Evolutionary conservation across 2,329 filamentous ascomycete genomes (phyloP).

Genomic region (Penicillium sp.): DNA sequence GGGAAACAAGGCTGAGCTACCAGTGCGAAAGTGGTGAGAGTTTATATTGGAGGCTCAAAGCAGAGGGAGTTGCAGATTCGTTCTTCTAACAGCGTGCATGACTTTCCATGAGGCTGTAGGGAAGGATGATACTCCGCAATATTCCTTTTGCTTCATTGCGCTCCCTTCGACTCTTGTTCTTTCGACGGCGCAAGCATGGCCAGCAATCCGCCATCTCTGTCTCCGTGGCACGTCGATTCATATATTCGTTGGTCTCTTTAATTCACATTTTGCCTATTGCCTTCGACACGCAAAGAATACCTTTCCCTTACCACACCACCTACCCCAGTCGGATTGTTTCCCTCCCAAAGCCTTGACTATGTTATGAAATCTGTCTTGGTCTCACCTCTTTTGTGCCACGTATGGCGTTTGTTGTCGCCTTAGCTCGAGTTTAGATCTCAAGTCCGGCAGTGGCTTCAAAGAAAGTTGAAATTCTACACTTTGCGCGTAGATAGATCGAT

Average conservation of each 20-base stretch:
- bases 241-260: constrained; percentile 29
- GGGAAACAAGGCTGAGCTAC: constrained; percentile 19
- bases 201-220: constrained; percentile 22
- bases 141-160: constrained; percentile 1
- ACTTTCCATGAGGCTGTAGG: not conserved
- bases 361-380: constrained; percentile 27
- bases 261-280: constrained; percentile 31
- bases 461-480: constrained; percentile 27
- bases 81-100: not conserved
- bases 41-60: constrained; percentile 2
- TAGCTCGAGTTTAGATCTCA: constrained; percentile 32
- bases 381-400: constrained; percentile 26
- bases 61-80: constrained; percentile 11
- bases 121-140: constrained; percentile 3
- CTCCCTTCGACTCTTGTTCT: constrained; percentile 7
- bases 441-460: constrained; percentile 29
- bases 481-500: not conserved
- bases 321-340: constrained; percentile 22
- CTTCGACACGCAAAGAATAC: constrained; percentile 34
- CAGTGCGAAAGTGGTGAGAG: constrained; percentile 17
- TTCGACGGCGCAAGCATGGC: constrained; percentile 11
- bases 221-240: constrained; percentile 24
- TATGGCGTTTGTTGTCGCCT: constrained; percentile 31
- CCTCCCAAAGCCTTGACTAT: constrained; percentile 25
- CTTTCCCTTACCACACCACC: constrained; percentile 29